Percentiles rank a stretch among this genome's conserved stretches.
Conservation (phyloP, 495 filamentous ascomycete species). For the Penicillium riverlandense region DNA sequence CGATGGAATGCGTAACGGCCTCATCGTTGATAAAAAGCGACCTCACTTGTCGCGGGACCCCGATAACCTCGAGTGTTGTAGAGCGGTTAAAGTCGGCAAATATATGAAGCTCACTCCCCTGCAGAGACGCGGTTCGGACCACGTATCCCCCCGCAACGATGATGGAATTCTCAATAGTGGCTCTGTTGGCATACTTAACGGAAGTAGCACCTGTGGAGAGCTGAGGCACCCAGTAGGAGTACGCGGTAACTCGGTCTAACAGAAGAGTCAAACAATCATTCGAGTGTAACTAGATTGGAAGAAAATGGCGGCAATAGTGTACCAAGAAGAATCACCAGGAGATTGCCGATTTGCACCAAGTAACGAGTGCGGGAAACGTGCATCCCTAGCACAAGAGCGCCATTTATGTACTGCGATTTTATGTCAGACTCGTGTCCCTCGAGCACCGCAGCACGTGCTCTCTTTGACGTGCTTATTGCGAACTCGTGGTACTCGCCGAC, state of each 20-base stretch:
- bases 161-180: constrained; percentile 39
- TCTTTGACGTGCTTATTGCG: constrained; percentile 40
- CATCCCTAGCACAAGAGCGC: constrained; percentile 49
- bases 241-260: constrained; percentile 64
- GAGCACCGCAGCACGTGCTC: constrained; percentile 31
- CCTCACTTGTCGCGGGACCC: constrained; percentile 43
- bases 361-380: constrained; percentile 41
- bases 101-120: constrained; percentile 46
- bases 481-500: constrained; percentile 63
- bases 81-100: constrained; percentile 68
- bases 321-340: constrained; percentile 52
- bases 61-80: constrained; percentile 58
- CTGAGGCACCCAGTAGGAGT: constrained; percentile 67
- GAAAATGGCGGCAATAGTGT: background rate
- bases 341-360: constrained; percentile 47
- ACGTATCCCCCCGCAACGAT: constrained; percentile 72
- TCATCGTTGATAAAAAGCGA: constrained; percentile 54
- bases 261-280: too few species aligned
- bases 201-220: constrained; percentile 24
- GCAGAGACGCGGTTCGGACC: constrained; percentile 53
- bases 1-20: constrained; percentile 26
- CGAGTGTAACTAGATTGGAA: background rate
- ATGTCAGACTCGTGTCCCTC: constrained; percentile 40
- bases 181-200: constrained; percentile 29
- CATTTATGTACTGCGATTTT: constrained; percentile 34